Percentiles rank a stretch among this genome's conserved stretches.
Evolutionary conservation across 805 yeast species (phyloP).

Genomic region (Saccharomyces paradoxus): DNA sequence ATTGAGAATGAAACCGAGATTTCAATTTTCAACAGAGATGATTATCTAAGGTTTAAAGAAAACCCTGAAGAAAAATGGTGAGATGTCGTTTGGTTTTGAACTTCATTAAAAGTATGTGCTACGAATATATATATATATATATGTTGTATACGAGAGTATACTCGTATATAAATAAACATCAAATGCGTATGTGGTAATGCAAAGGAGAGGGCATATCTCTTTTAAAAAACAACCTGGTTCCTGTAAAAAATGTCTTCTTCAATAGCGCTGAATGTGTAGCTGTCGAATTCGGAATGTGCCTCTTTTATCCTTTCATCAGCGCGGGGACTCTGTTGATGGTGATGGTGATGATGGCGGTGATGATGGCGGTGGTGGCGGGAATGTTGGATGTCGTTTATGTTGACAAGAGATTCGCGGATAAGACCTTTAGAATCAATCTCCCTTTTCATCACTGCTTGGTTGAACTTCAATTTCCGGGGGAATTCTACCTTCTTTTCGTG

Average conservation of each 20-base stretch:
- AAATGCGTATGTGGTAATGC: slow-evolving; percentile 1
- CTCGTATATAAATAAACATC: slow-evolving; percentile 1
- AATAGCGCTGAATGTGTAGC: not conserved
- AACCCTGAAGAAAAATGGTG: slow-evolving; percentile 92
- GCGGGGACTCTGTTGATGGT: not conserved
- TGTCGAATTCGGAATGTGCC: not conserved
- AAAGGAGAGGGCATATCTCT: not conserved
- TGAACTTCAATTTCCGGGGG: slow-evolving; percentile 12
- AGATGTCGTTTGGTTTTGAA: slow-evolving; percentile 2
- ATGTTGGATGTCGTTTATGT: slow-evolving; percentile 17
- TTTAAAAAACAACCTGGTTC: not conserved
- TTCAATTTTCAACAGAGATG: slow-evolving; percentile 64
- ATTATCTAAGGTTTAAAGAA: slow-evolving; percentile 57
- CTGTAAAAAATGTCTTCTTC: not conserved
- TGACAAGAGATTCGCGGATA: slow-evolving; percentile 13
- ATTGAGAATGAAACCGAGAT: slow-evolving; percentile 86
- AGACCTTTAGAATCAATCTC: slow-evolving; percentile 20
- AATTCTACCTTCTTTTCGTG: not conserved
- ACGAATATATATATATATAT: not conserved
- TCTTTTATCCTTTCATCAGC: not conserved
- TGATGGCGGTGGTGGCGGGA: not conserved
- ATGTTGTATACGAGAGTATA: slow-evolving; percentile 1
- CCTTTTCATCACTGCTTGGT: slow-evolving; percentile 19
- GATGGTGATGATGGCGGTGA: not conserved
- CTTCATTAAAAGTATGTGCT: not conserved